These are phyloP conservation scores for Sporothrix globosa DNA, from an alignment of 2,329 filamentous ascomycete species.

Conservation along the genomic window DNA sequence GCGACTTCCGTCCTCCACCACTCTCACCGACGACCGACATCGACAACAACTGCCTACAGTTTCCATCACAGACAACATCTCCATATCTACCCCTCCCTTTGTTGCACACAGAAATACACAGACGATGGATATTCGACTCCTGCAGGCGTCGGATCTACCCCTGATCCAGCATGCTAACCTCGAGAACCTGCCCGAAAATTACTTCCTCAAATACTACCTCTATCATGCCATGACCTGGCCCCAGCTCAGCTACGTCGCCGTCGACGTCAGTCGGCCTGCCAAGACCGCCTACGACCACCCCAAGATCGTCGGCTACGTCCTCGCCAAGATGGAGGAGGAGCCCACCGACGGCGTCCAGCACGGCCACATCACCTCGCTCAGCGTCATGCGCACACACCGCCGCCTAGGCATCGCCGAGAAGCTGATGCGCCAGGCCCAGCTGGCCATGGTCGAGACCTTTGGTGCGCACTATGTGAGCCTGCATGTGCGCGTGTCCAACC, in stretches of 20 bases:
- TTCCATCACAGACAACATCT: background rate
- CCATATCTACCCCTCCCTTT: background rate
- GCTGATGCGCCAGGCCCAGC: conserved; percentile 93
- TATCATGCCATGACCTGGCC: conserved; percentile 99
- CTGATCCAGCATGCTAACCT: conserved; percentile 98
- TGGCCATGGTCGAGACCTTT: conserved; percentile 96
- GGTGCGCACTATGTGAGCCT: conserved; percentile 90
- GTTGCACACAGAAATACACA: background rate
- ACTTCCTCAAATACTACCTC: conserved; percentile 99
- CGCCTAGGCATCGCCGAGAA: conserved; percentile 92
- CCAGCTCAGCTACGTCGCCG: conserved; percentile 93
- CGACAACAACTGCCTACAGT: background rate
- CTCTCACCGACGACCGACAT: background rate
- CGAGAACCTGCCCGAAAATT: conserved; percentile 98
- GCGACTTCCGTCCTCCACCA: conserved; percentile 12
- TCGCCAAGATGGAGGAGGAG: conserved; percentile 99
- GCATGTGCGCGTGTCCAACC: conserved; percentile 93
- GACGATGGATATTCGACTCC: conserved; percentile 86
- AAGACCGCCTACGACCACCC: conserved; percentile 85
- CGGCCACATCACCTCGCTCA: conserved; percentile 93
- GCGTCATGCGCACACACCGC: conserved; percentile 94
- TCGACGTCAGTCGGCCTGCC: conserved; percentile 81
- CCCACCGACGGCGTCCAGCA: conserved; percentile 87
- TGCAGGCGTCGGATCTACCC: conserved; percentile 80
- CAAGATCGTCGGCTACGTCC: conserved; percentile 98